These are phyloP conservation scores for Penicillium salamii DNA, from an alignment of 495 filamentous ascomycete species.

Conservation along the genomic window DNA sequence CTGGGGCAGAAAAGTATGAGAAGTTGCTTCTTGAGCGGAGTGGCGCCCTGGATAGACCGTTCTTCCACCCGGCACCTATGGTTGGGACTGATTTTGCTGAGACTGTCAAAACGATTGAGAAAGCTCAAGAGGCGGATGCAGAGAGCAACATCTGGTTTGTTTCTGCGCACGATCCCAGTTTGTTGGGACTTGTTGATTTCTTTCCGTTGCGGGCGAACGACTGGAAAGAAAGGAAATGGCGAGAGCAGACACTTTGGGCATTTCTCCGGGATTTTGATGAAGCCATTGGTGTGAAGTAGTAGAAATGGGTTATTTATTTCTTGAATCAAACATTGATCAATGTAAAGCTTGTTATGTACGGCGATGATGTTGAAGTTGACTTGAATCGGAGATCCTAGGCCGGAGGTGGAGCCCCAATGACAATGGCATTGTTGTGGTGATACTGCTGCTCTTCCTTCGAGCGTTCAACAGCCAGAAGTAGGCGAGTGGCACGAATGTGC, in stretches of 20 bases:
- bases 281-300: neutral
- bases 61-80: constrained; percentile 5
- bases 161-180: constrained; percentile 50
- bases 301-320: neutral
- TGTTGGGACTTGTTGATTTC: constrained; percentile 47
- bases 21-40: neutral
- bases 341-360: neutral
- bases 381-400: neutral
- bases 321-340: neutral
- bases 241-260: constrained; percentile 46
- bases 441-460: constrained; percentile 52
- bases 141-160: constrained; percentile 49
- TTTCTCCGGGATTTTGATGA: constrained; percentile 54
- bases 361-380: too few relatives aligned
- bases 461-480: constrained; percentile 57
- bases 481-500: constrained; percentile 54
- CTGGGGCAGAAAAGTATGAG: neutral
- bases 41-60: constrained; percentile 2
- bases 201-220: constrained; percentile 50
- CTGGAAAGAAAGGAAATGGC: constrained; percentile 52
- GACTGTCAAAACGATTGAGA: constrained; percentile 35
- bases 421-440: constrained; percentile 54
- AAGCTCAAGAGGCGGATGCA: constrained; percentile 48
- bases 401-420: constrained; percentile 14
- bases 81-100: constrained; percentile 9